Percentiles rank a stretch among this genome's conserved stretches.
phyloP scores from a whole-genome alignment of 139 green algal species.

The Dunaliella sp. region DNA sequence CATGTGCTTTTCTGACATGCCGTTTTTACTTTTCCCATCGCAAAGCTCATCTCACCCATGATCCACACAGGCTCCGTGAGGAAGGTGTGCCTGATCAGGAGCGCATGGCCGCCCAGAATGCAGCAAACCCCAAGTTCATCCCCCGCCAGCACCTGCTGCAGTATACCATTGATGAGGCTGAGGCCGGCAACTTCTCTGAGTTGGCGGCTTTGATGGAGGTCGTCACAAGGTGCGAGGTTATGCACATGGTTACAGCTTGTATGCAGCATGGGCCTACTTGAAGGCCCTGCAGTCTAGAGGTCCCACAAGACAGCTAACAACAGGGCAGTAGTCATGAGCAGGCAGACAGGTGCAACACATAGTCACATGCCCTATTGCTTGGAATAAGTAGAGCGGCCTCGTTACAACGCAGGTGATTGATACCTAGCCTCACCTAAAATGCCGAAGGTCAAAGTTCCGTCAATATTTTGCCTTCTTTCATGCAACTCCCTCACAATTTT shows the following conservation, averaged over 20 bases:
- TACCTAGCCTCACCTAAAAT: too few relatives aligned
- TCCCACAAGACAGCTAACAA: neutral
- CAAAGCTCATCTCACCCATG: too few relatives aligned
- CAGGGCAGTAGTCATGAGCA: neutral
- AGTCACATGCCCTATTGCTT: too few relatives aligned
- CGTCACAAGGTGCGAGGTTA: neutral
- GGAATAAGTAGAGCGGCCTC: too few relatives aligned
- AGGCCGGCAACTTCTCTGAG: constrained; percentile 58
- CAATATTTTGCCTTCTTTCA: too few relatives aligned
- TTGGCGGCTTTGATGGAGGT: constrained; percentile 49
- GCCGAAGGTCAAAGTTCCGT: too few relatives aligned
- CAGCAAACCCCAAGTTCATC: constrained; percentile 74
- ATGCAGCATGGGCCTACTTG: neutral
- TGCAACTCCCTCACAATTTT: too few relatives aligned
- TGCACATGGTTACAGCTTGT: neutral
- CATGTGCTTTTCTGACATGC: too few relatives aligned
- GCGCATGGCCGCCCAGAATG: constrained; percentile 49
- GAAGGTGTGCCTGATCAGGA: constrained; percentile 47
- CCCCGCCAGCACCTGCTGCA: constrained; percentile 83
- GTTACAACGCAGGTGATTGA: too few relatives aligned
- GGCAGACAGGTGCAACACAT: neutral
- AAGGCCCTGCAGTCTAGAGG: neutral
- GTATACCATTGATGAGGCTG: constrained; percentile 67
- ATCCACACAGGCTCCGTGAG: constrained; percentile 50
- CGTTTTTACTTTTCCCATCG: too few relatives aligned